Evolutionary conservation across 192 early-diverging fungal genomes (phyloP).

Genomic region (Kappamyces sp.): DNA sequence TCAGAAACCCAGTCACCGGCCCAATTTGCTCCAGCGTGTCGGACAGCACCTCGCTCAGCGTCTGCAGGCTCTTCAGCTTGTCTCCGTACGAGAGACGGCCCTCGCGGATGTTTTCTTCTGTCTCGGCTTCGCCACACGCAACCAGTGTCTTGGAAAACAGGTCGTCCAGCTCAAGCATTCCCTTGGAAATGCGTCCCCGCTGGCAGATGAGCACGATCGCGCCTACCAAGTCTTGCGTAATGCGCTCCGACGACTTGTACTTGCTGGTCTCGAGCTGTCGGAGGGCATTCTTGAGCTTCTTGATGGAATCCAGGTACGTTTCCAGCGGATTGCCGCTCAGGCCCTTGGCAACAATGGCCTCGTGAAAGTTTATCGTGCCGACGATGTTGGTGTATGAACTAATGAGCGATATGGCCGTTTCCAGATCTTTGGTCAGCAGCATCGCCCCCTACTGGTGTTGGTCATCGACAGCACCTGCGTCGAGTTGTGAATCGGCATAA

Average conservation of each 20-base stretch:
- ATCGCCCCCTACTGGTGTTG: not conserved
- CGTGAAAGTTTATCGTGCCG: constrained; percentile 4
- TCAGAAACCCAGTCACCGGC: constrained; percentile 32
- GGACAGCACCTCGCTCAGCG: constrained; percentile 26
- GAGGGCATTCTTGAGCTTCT: constrained; percentile 43
- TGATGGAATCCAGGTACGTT: constrained; percentile 55
- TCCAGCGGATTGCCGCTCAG: constrained; percentile 49
- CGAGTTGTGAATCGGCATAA: constrained; percentile 72
- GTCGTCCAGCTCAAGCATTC: constrained; percentile 49
- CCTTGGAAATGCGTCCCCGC: constrained; percentile 33
- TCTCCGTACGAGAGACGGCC: constrained; percentile 15
- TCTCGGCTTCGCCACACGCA: constrained; percentile 26
- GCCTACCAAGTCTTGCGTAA: constrained; percentile 23
- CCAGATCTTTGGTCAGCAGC: constrained; percentile 1
- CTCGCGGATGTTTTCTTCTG: constrained; percentile 16
- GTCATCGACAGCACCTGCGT: constrained; percentile 61
- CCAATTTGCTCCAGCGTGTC: constrained; percentile 30
- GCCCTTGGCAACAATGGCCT: constrained; percentile 24
- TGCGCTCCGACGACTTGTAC: constrained; percentile 33
- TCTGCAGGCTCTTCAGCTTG: constrained; percentile 22
- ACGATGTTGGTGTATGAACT: constrained; percentile 1
- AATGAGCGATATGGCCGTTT: constrained; percentile 2
- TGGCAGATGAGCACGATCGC: not conserved
- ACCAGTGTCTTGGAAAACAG: constrained; percentile 48
- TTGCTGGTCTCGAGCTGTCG: constrained; percentile 28